Evolutionary conservation across 129 eudicot species (phyloP).

Genomic region (Mikania micrantha): DNA sequence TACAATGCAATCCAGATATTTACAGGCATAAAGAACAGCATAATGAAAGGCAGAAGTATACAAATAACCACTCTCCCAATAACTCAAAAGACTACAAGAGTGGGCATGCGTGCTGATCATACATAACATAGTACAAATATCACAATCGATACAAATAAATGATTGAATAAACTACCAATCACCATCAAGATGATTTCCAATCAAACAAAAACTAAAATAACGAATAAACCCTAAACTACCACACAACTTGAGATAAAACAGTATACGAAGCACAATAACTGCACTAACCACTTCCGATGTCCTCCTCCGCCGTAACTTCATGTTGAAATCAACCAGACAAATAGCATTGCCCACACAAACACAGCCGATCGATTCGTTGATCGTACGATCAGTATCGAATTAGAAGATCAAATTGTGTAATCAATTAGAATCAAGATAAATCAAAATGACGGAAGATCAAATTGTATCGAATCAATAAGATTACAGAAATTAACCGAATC

Average conservation of each 20-base stretch:
- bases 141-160: background rate
- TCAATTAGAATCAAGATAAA: constrained; percentile 2
- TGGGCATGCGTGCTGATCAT: background rate
- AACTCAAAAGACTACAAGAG: background rate
- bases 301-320: constrained; percentile 84
- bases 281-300: constrained; percentile 86
- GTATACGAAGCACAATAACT: background rate
- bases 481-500: constrained; percentile 1
- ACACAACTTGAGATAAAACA: constrained; percentile 3
- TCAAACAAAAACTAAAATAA: constrained; percentile 3
- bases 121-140: background rate
- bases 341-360: constrained; percentile 32
- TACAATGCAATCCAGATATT: background rate
- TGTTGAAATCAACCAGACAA: constrained; percentile 36
- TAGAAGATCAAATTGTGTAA: too few relatives aligned
- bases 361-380: constrained; percentile 36
- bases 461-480: constrained; percentile 8
- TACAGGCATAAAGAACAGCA: background rate
- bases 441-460: constrained; percentile 14
- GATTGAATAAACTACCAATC: background rate
- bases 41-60: background rate
- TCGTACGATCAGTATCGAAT: constrained; percentile 4
- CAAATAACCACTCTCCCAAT: background rate
- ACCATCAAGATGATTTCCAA: background rate
- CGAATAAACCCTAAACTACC: constrained; percentile 31